Conservation (phyloP, 257 asterid species). For the Osmanthus fragrans region DNA sequence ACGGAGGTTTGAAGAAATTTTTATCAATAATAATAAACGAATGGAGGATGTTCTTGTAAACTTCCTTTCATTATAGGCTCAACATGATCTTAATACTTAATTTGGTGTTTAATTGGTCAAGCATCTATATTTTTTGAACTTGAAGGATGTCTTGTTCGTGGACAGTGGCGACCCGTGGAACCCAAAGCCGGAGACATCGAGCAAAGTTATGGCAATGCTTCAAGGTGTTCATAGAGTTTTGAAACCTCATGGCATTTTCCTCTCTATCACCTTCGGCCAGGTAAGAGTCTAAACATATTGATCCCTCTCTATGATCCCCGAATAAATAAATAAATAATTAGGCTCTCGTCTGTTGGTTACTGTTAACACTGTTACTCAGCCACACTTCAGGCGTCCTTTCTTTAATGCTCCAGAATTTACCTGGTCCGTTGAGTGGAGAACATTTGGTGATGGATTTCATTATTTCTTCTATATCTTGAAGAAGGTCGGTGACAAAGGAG, state of each 20-base stretch:
- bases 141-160: constrained; percentile 93
- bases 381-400: constrained; percentile 85
- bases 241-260: constrained; percentile 78
- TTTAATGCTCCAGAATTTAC: constrained; percentile 67
- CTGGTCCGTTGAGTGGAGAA: constrained; percentile 85
- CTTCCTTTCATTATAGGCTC: neutral
- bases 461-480: constrained; percentile 81
- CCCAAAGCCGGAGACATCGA: constrained; percentile 70
- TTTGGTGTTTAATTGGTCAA: neutral
- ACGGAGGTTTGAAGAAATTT: neutral
- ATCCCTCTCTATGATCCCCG: neutral
- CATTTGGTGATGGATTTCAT: constrained; percentile 94
- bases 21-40: neutral
- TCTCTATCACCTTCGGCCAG: constrained; percentile 94
- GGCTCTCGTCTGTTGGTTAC: constrained; percentile 1
- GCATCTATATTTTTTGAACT: constrained; percentile 19
- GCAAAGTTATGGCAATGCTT: constrained; percentile 80
- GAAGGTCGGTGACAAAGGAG: constrained; percentile 53
- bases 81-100: neutral
- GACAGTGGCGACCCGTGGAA: constrained; percentile 99
- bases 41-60: neutral
- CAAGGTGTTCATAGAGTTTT: constrained; percentile 77
- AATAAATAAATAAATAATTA: neutral
- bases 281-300: constrained; percentile 33
- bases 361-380: constrained; percentile 43